These are phyloP conservation scores for Puccinellia tenuiflora DNA, from an alignment of 176 grass and related monocot genomes.

Conservation along the genomic window DNA sequence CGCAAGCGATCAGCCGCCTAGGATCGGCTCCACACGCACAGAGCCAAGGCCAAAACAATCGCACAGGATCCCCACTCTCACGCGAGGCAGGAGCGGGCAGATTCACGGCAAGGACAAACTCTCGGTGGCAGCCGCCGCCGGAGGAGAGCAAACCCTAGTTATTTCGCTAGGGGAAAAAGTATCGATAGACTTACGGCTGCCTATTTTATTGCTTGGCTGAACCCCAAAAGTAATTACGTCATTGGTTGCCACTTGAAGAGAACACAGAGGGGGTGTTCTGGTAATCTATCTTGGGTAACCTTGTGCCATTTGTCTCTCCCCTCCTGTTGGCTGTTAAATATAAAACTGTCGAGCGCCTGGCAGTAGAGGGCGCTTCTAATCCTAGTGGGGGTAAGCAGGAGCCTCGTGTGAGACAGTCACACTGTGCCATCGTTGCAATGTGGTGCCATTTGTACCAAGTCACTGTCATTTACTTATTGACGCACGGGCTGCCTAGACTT, in stretches of 20 bases:
- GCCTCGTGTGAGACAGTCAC: not conserved
- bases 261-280: not conserved
- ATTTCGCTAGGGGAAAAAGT: no score
- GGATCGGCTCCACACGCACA: no score
- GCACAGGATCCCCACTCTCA: no score
- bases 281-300: not conserved
- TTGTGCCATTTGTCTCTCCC: slow-evolving; percentile 34
- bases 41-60: no score
- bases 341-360: not conserved
- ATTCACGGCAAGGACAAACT: no score
- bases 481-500: no score
- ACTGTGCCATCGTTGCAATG: not conserved
- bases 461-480: slow-evolving; percentile 12
- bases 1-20: no score
- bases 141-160: no score
- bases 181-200: no score
- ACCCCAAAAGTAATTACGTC: not conserved
- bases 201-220: not conserved
- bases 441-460: slow-evolving; percentile 28
- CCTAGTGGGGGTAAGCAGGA: not conserved
- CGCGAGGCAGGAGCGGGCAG: no score
- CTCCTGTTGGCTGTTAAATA: not conserved
- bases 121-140: no score
- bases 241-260: slow-evolving; percentile 37
- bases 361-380: not conserved